Percentiles rank a stretch among this genome's conserved stretches.
These are phyloP conservation scores for Rhizopus arrhizus DNA, from an alignment of 371 early-diverging fungal species.

Conservation along the genomic window DNA sequence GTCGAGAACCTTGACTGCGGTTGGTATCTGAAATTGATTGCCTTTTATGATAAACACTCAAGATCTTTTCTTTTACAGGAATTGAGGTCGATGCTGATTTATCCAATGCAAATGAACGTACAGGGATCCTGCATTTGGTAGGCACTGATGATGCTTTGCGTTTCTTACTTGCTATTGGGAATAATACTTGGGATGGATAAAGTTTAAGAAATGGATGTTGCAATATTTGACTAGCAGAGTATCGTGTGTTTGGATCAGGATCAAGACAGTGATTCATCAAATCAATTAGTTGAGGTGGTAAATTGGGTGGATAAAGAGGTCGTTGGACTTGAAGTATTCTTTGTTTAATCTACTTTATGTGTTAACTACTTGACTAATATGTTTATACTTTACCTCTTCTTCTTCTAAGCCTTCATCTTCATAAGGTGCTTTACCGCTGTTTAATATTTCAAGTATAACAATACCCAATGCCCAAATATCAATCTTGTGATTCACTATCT, in stretches of 20 bases:
- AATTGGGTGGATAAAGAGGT: slow-evolving; percentile 40
- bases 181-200: slow-evolving; percentile 42
- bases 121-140: slow-evolving; percentile 38
- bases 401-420: slow-evolving; percentile 53
- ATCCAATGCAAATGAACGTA: slow-evolving; percentile 37
- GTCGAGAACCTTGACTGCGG: slow-evolving; percentile 47
- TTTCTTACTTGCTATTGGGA: slow-evolving; percentile 32
- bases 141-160: slow-evolving; percentile 10
- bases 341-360: slow-evolving; percentile 46
- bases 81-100: slow-evolving; percentile 24
- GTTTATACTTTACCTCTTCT: slow-evolving; percentile 36
- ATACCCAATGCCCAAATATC: slow-evolving; percentile 57
- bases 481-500: slow-evolving; percentile 48
- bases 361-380: neutral
- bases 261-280: slow-evolving; percentile 46
- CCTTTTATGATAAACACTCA: slow-evolving; percentile 38
- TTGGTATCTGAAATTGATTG: slow-evolving; percentile 37
- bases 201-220: slow-evolving; percentile 47
- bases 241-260: slow-evolving; percentile 41
- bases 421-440: slow-evolving; percentile 55
- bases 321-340: slow-evolving; percentile 41
- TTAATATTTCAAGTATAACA: slow-evolving; percentile 51
- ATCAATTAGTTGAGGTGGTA: slow-evolving; percentile 39
- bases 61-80: slow-evolving; percentile 38
- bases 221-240: slow-evolving; percentile 39